Evolutionary conservation across 2,329 filamentous ascomycete genomes (phyloP), one percentile per base, ranked within the genome.

Genomic region (Aaosphaeria pasadenensis): DNA sequence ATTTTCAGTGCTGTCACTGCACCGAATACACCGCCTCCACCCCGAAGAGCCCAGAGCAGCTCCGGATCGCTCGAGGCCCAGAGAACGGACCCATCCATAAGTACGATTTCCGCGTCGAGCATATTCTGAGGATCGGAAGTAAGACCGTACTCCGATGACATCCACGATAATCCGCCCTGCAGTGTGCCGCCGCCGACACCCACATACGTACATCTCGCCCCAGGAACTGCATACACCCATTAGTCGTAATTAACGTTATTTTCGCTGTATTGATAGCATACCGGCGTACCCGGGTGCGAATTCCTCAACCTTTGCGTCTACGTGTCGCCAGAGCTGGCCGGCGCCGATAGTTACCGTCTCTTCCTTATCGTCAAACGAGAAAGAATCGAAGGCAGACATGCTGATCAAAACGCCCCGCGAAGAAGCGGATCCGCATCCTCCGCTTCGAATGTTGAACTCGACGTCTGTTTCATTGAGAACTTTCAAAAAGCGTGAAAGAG

Each of bases 31-130:
- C 69, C 69, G 7, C 70, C 71, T 11, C 69, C 70, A 1, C 71
- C 72, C n/a, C 72, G 60, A 7, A 74, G 53, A 5, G 69, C 71
- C 70, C 70, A 74, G 11, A 74, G 56, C 2, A 74, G 58, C 13
- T 74, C 71, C 3, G 71, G 67, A 44, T 73, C 68, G 28, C 57
- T 17, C 6, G 63, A 66, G 1, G 71, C 71, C 72, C 72, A 74
- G 1, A 72, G 44, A 5, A 66, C 51, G 1, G 52, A 52, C 1
- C 73, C 73, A 45, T 74, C 68, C 5, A 61, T 54, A 31, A 66
- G 60, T 17, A 74, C 66, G 6, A 75, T 56, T 44, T 72, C 61
- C 2, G 63, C 66, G 49, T 74, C 71, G 1, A 74, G 57, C 47
- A 74, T 53, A 50, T 73, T 75, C 29, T 64, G 57, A 9, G 71